Percentiles rank a stretch among this genome's conserved stretches.
Evolutionary conservation across 768 basidiomycete species (phyloP).

Genomic region (Cyathus striatus): DNA sequence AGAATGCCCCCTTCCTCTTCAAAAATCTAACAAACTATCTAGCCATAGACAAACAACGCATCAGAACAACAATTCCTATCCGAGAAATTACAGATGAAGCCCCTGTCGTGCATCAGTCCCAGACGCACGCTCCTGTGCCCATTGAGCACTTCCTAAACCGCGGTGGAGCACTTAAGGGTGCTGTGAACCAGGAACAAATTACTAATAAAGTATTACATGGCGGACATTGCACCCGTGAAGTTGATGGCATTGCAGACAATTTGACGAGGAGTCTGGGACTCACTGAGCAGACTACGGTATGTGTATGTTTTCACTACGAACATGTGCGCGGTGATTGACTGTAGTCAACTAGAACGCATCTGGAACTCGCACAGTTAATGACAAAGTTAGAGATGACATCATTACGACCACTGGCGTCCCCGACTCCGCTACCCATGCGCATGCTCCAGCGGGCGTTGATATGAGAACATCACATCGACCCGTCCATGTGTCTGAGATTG

Average conservation of each 20-base stretch:
- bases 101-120: slow-evolving; percentile 29
- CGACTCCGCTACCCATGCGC: background rate
- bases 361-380: background rate
- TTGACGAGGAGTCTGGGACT: slow-evolving; percentile 14
- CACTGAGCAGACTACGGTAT: background rate
- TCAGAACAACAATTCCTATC: slow-evolving; percentile 29
- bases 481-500: too few relatives aligned
- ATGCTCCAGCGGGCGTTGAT: slow-evolving; percentile 6
- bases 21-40: too few relatives aligned
- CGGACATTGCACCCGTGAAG: slow-evolving; percentile 16
- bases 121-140: slow-evolving; percentile 24
- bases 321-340: background rate
- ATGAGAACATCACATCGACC: background rate
- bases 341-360: too few relatives aligned
- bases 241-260: slow-evolving; percentile 17
- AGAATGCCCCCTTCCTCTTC: background rate
- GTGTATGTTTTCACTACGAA: slow-evolving; percentile 1
- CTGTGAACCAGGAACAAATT: slow-evolving; percentile 11
- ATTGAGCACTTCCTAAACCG: slow-evolving; percentile 25
- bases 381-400: slow-evolving; percentile 12
- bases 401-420: background rate
- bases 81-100: slow-evolving; percentile 30
- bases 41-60: slow-evolving; percentile 23
- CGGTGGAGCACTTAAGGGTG: slow-evolving; percentile 13
- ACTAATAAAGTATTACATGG: slow-evolving; percentile 12